Evolutionary conservation across 345 rosid genomes (phyloP).

Genomic region (Boechera retrofracta): DNA sequence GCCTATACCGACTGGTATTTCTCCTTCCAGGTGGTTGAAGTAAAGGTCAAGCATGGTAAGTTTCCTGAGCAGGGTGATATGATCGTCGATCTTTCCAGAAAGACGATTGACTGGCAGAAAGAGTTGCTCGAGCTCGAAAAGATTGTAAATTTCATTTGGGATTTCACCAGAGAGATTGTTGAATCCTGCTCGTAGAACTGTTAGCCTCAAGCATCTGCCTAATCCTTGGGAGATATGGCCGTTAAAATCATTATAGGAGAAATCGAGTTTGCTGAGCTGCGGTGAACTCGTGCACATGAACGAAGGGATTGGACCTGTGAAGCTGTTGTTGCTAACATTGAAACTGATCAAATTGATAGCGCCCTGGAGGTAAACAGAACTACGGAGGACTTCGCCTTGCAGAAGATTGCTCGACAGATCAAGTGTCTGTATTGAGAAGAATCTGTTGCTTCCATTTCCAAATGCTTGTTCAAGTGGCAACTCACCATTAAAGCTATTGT

Average conservation of each 20-base stretch:
- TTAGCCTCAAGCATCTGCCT: constrained; percentile 61
- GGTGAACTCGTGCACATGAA: constrained; percentile 57
- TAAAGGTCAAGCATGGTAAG: constrained; percentile 66
- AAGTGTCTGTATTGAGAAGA: constrained; percentile 43
- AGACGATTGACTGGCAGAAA: constrained; percentile 64
- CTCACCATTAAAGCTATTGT: constrained; percentile 64
- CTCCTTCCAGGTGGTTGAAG: constrained; percentile 62
- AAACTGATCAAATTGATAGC: constrained; percentile 59
- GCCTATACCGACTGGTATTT: constrained; percentile 63
- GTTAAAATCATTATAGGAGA: constrained; percentile 63
- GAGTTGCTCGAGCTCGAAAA: constrained; percentile 53
- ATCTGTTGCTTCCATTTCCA: not conserved
- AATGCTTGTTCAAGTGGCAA: constrained; percentile 48
- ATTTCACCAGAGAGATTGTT: constrained; percentile 66
- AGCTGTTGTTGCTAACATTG: constrained; percentile 73
- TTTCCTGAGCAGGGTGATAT: constrained; percentile 49
- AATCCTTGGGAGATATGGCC: constrained; percentile 57
- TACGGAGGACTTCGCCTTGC: constrained; percentile 49
- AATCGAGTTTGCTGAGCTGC: constrained; percentile 53
- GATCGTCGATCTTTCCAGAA: constrained; percentile 56
- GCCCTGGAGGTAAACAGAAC: constrained; percentile 42
- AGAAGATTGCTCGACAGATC: constrained; percentile 76
- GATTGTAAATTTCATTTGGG: constrained; percentile 60
- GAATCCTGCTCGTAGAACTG: constrained; percentile 65
- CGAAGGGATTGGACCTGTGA: constrained; percentile 65